Evolutionary conservation across 2,329 filamentous ascomycete genomes (phyloP).

Genomic region (Stemphylium beticola): DNA sequence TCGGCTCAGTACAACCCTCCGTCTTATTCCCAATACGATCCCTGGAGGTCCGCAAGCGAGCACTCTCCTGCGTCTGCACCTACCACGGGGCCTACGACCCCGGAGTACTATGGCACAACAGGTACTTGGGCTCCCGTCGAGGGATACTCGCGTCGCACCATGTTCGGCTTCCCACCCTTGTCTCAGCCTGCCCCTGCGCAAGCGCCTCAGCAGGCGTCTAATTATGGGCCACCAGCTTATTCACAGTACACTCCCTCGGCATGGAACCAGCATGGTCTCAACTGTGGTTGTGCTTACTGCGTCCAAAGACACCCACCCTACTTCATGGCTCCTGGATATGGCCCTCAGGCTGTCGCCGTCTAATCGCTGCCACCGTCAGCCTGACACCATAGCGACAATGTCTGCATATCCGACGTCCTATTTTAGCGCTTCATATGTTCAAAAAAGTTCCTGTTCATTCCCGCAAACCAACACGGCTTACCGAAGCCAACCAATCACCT

Average conservation of each 20-base stretch:
- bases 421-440: constrained; percentile 42
- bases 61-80: constrained; percentile 61
- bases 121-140: constrained; percentile 56
- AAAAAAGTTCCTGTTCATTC: constrained; percentile 41
- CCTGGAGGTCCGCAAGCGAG: constrained; percentile 52
- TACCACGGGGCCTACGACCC: constrained; percentile 61
- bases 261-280: constrained; percentile 47
- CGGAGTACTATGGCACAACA: constrained; percentile 58
- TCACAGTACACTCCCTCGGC: constrained; percentile 45
- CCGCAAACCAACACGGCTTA: constrained; percentile 18
- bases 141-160: constrained; percentile 51
- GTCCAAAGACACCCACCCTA: constrained; percentile 47
- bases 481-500: constrained; percentile 17
- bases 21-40: constrained; percentile 49
- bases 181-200: constrained; percentile 43
- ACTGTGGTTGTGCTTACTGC: constrained; percentile 49
- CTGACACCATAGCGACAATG: constrained; percentile 1
- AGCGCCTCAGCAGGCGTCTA: constrained; percentile 53
- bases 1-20: constrained; percentile 47
- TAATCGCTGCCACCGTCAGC: constrained; percentile 14
- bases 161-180: constrained; percentile 49
- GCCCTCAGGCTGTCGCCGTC: constrained; percentile 48
- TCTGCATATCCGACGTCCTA: constrained; percentile 33
- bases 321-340: constrained; percentile 49
- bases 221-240: constrained; percentile 45